Conservation (phyloP, 179 eudicot species). For the Actinidia polygama region DNA sequence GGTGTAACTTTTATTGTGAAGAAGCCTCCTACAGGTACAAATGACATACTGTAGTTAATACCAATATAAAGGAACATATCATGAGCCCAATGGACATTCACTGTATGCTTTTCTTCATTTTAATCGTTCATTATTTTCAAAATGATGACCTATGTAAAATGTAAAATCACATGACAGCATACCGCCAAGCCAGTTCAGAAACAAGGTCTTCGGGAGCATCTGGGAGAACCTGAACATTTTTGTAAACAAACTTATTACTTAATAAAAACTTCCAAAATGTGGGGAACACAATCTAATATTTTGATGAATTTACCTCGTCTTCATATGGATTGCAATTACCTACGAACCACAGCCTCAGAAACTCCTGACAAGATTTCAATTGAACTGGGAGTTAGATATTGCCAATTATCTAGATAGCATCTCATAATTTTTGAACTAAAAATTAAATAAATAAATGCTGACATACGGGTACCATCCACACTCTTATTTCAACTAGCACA, state of each 20-base stretch:
- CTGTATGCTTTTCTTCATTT: not conserved
- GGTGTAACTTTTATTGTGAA: not conserved
- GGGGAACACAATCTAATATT: not conserved
- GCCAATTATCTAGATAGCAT: not conserved
- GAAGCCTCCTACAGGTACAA: not conserved
- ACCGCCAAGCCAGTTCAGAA: constrained; percentile 91
- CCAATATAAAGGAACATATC: not conserved
- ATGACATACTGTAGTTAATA: not conserved
- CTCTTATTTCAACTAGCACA: not conserved
- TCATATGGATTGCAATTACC: constrained; percentile 88
- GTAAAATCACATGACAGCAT: constrained; percentile 26
- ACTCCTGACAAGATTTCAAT: constrained; percentile 56
- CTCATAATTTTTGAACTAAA: not conserved
- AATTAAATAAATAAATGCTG: not conserved
- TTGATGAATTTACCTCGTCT: constrained; percentile 61
- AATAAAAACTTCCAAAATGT: not conserved
- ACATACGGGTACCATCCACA: not conserved
- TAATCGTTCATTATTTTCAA: not conserved
- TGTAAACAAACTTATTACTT: constrained; percentile 9
- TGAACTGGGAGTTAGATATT: constrained; percentile 17
- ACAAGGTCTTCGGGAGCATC: constrained; percentile 94
- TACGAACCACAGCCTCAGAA: constrained; percentile 95
- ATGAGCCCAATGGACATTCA: not conserved
- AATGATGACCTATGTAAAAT: not conserved
- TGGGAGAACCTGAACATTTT: constrained; percentile 72